Evolutionary conservation across 1,284 basidiomycete genomes (phyloP), one percentile per base, ranked within the genome.

Genomic region (Leccinum angustisporum): DNA sequence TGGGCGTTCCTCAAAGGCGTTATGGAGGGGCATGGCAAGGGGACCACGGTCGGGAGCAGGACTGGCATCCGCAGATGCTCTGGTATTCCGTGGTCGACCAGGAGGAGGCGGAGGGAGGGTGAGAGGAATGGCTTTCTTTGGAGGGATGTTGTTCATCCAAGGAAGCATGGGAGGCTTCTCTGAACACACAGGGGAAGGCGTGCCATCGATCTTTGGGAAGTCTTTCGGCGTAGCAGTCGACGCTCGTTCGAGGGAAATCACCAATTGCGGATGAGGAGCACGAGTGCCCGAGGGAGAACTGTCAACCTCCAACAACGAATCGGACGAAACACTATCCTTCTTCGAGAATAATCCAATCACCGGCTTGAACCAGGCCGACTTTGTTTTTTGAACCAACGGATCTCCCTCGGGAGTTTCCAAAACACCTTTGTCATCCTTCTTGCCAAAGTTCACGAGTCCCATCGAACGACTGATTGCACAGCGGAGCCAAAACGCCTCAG

Each of bases 11-110:
- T 79, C 76, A 66, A 82, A 83, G n/a, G 82, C 82, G 34, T 80
- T 78, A 64, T 88, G 81, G 21, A 88, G 75, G 3, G 86, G 87
- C 61, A 86, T 72, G 18, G 83, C 79, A 38, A 83, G 48, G 8
- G 66, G 65, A 13, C 67, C 68, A 6, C 63, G 33, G 33, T 73
- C 62, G 11, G 65, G 72, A 58, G 70, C 71, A 34, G 63, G 65
- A 50, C 62, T 61, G 16, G 68, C 67, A 48, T 74, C 71, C 21
- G 62, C 65, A 34, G 72, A 68, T 54, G 76, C 69, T 46, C 70
- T 78, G 8, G 73, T 67, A 30, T 74, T 74, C 59, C 71, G 74
- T 46, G 64, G 54, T 52, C 66, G 71, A 54, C 65, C 70, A 59
- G 62, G 63, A 65, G 73, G 67, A 61, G 72, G 66, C 53, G 67